Conservation (phyloP, 2,329 filamentous ascomycete genomes). For the Golovinomyces cichoracearum region DNA sequence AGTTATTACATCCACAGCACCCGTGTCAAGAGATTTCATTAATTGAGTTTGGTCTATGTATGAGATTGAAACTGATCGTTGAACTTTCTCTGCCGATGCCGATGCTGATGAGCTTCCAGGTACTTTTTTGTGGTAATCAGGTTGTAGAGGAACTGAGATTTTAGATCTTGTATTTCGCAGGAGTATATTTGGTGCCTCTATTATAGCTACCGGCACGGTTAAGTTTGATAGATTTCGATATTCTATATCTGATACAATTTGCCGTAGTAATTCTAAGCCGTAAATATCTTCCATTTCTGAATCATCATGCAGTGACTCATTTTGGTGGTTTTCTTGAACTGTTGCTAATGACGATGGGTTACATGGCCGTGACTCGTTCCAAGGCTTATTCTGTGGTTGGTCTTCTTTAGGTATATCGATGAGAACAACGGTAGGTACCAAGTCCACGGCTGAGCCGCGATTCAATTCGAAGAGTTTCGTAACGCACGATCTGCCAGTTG, state of each 20-base stretch:
- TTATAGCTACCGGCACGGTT: constrained; percentile 22
- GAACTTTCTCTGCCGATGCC: too few species aligned
- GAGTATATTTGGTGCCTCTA: constrained; percentile 14
- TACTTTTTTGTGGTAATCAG: background rate
- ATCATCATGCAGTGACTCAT: constrained; percentile 16
- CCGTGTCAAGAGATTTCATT: constrained; percentile 55
- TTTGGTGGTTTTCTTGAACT: constrained; percentile 7
- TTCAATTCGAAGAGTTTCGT: constrained; percentile 25
- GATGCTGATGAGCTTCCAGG: background rate
- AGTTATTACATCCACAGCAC: constrained; percentile 62
- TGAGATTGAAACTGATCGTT: constrained; percentile 13
- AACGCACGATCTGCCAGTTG: constrained; percentile 25
- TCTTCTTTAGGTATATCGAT: constrained; percentile 24
- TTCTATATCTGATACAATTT: constrained; percentile 23
- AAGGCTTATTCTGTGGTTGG: constrained; percentile 10
- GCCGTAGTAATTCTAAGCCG: constrained; percentile 22
- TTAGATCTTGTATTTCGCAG: background rate
- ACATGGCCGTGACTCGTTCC: background rate
- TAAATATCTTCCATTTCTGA: constrained; percentile 20
- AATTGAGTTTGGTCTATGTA: constrained; percentile 25
- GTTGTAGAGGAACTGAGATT: background rate
- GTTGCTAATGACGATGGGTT: background rate
- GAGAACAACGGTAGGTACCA: constrained; percentile 28
- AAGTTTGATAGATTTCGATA: constrained; percentile 23
- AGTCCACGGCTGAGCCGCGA: constrained; percentile 20